Base-by-base conservation (phyloP, 2,329 filamentous ascomycete species). In the Clarireedia homoeocarpa region DNA sequence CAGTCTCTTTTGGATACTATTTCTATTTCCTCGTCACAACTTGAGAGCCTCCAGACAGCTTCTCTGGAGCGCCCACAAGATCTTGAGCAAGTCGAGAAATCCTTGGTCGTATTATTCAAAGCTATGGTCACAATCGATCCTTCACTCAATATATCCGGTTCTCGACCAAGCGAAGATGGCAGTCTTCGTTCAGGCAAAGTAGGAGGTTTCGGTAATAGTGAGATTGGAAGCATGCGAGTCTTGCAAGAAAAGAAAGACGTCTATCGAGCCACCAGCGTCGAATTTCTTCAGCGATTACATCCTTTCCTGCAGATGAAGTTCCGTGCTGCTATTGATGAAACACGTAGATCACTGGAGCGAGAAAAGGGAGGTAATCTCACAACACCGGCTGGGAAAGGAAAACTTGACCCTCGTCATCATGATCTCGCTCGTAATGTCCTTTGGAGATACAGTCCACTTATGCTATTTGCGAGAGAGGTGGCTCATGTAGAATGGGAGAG, bases 101-200 rank as follows among this genome's bases (percentile, higher is more conserved):
- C 90, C 6, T 75, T 97, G 1, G 81, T 92, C 12, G 85, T 86
- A 12, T 77, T 99, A 6, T 97, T 94, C 72, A 94, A 88, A 70
- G 94, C 92, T 6, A 91, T 97, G 84, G 77, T 87, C 63, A 96
- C 91, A 60, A 97, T 97, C 55, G 91, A 97, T 67, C 90, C 92
- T 1, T 83, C 85, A 6, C 81, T 92, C 47, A 81, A 86, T 51
- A 74, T 63, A 27, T 68, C 66, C 40, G 62, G 60, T 20, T 55
- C 65, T 10, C 59, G 66, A 77, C 65, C 73, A 74, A 69, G 73
- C 71, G 66, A 69, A 58, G 67, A 70, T 59, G 65, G 64, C 15
- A 65, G 62, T 55, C 46, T 69, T 17, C 56, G 49, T 40, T 67
- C 65, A 4, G 66, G 61, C 42, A 67, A 67, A 49, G 74, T 73